Base-by-base conservation (phyloP, 208 protist genomes). In the Angomonas ambiguus region DNA sequence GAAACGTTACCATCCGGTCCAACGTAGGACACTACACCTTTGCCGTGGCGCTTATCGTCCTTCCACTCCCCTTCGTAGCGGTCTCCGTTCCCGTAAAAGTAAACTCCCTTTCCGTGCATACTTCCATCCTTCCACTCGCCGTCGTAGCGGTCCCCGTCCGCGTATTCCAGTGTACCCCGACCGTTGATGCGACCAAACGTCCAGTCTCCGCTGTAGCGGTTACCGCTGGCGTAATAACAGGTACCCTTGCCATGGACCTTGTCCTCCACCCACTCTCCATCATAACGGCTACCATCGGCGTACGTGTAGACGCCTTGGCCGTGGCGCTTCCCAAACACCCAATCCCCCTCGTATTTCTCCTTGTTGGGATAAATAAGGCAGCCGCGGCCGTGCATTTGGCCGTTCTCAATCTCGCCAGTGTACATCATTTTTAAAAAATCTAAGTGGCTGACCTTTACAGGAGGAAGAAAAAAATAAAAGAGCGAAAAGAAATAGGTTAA, bases 331-430 rank as follows among this genome's bases (percentile, higher is more conserved):
- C 95, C 94, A 71, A 93, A 95, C 22, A 96, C 88, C 85, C 92
- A 98, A 67, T 98, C 95, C 28, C 96, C 96, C 66, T 97, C 88
- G 65, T 93, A 95, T 67, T 85, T 96, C 63, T 97, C 91, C 57
- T 93, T 93, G 78, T 98, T 98, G 1, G 94, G 87, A 69, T 98
- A 98, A 41, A 96, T 75, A 33, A 98, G 87, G 48, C 82, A 92
- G 24, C 96, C 96, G 27, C 85, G 92, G 73, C 96, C 96, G 76
- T 98, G 94, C 95, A 98, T 98, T 80, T 95, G 89, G 67, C 94
- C 94, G 65, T 96, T 94, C 66, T 98, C 95, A 73, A 98, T 98
- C 59, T 97, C 91, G 51, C 96, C 96, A 34, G 91, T 93, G 85
- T 98, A 98, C 72, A 98, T 94, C 89, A 97, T 97, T 65, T 80